Base-by-base conservation (phyloP, 805 yeast genomes). In the Geotrichum ghanense region DNA sequence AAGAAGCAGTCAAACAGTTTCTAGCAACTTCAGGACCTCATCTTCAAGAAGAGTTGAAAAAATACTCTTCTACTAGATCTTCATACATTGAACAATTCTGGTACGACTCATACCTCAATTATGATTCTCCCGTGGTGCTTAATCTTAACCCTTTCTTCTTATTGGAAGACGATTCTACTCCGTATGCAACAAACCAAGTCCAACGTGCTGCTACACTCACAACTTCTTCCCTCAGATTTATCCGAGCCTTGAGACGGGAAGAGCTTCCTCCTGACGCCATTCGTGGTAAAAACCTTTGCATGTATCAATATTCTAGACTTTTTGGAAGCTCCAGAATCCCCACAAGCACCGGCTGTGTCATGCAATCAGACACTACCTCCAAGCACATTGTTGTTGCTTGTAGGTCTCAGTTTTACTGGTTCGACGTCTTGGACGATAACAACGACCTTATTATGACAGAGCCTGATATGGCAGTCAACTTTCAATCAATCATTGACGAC, bases 81-180 rank as follows among this genome's bases (percentile, higher is more conserved):
- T 81, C 94, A 1, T 88, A 83, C 62, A 88, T 88, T 52, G 96
- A 88, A 64, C 95, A 88, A 63, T 88, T 88, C 62, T 88, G 96
- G 96, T 88, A 77, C 63, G 96, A 88, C 60, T 78, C 95, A 1
- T 88, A 88, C 62, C 70, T 88, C 53, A 81, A 81, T 62, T 85
- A 83, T 62, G 96, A 88, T 62, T 70, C 72, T 26, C 80, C 68
- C 0, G 95, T 88, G 35, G 97, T 88, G n/a, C 71, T 88, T 51
- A 88, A 88, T 63, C 74, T 88, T 55, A 88, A 88, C 58, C 97
- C 97, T 0, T 88, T 85, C 59, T 87, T 88, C 62, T 75, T 87
- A 55, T 72, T 88, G 50, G 95, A 88, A 61, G 96, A 88, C 59
- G 96, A 88, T 57, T 95, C 95, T 1, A 85, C 92, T 56, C 67